These are phyloP conservation scores for Leccinum ochraceum DNA, from an alignment of 768 basidiomycete genomes.

Conservation along the genomic window DNA sequence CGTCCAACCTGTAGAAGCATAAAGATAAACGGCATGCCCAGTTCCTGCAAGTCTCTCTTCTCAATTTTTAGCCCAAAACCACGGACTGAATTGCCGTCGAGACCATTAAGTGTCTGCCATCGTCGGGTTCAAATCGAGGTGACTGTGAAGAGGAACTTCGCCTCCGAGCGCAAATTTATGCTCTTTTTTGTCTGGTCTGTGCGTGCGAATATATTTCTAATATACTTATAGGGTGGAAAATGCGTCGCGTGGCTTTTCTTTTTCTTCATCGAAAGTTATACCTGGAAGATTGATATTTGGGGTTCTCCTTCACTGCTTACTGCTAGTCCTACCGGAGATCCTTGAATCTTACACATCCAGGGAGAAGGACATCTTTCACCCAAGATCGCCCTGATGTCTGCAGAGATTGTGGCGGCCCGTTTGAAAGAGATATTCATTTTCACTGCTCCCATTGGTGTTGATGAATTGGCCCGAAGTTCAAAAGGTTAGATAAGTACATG, in stretches of 20 bases:
- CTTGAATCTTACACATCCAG: constrained; percentile 58
- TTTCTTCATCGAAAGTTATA: constrained; percentile 63
- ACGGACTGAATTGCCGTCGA: constrained; percentile 24
- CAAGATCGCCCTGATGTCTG: constrained; percentile 61
- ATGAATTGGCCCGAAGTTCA: background rate
- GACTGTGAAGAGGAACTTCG: constrained; percentile 37
- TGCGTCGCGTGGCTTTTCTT: background rate
- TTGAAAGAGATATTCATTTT: constrained; percentile 46
- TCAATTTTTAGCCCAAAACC: constrained; percentile 38
- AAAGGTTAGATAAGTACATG: background rate
- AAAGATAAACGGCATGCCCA: constrained; percentile 72
- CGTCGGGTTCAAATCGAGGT: constrained; percentile 41
- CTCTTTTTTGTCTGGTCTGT: constrained; percentile 46
- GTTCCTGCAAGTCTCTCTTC: constrained; percentile 52
- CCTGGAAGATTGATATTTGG: constrained; percentile 76
- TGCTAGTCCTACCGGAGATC: constrained; percentile 38
- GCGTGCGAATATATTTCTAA: constrained; percentile 37
- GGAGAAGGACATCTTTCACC: constrained; percentile 61
- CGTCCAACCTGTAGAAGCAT: constrained; percentile 47
- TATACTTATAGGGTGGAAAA: constrained; percentile 6
- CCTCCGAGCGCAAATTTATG: constrained; percentile 30
- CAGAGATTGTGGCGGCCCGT: constrained; percentile 63
- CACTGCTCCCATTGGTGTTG: background rate
- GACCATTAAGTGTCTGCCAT: constrained; percentile 22
- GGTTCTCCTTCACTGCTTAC: constrained; percentile 38